These are phyloP conservation scores for Echium plantagineum DNA, from an alignment of 257 asterid species.

Conservation along the genomic window DNA sequence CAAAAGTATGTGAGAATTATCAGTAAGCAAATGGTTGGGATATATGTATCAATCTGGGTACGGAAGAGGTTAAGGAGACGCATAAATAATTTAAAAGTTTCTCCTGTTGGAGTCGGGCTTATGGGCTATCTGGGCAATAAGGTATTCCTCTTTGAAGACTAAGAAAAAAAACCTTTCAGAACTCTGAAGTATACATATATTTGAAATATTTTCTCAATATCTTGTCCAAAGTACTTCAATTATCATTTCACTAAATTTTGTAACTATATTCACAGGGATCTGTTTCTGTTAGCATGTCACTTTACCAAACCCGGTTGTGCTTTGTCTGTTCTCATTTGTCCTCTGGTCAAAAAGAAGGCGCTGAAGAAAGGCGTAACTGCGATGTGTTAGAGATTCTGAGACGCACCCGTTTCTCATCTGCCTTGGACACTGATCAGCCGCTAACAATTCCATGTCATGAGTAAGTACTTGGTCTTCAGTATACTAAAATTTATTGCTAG, in stretches of 20 bases:
- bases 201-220: neutral
- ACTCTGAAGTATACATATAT: too few relatives aligned
- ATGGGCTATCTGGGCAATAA: slow-evolving; percentile 98
- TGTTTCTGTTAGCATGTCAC: slow-evolving; percentile 83
- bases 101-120: slow-evolving; percentile 90
- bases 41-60: slow-evolving; percentile 85
- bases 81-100: slow-evolving; percentile 72
- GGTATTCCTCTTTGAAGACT: slow-evolving; percentile 28
- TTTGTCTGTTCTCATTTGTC: slow-evolving; percentile 89
- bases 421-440: slow-evolving; percentile 62
- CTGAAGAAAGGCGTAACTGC: slow-evolving; percentile 66
- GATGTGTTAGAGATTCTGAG: slow-evolving; percentile 71
- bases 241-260: neutral
- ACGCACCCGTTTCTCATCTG: slow-evolving; percentile 69
- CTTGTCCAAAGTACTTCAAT: neutral
- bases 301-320: slow-evolving; percentile 76
- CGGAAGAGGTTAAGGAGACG: slow-evolving; percentile 68
- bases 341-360: slow-evolving; percentile 72
- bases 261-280: slow-evolving; percentile 56
- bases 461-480: slow-evolving; percentile 31
- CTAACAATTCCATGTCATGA: slow-evolving; percentile 85
- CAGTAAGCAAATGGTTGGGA: slow-evolving; percentile 99
- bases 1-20: slow-evolving; percentile 62
- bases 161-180: neutral
- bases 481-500: neutral